A percentile compares a stretch with the other conserved stretches of the same genome.
Evolutionary conservation across 2,329 filamentous ascomycete species (phyloP).

Genomic region (Macrophomina pseudophaseolina): DNA sequence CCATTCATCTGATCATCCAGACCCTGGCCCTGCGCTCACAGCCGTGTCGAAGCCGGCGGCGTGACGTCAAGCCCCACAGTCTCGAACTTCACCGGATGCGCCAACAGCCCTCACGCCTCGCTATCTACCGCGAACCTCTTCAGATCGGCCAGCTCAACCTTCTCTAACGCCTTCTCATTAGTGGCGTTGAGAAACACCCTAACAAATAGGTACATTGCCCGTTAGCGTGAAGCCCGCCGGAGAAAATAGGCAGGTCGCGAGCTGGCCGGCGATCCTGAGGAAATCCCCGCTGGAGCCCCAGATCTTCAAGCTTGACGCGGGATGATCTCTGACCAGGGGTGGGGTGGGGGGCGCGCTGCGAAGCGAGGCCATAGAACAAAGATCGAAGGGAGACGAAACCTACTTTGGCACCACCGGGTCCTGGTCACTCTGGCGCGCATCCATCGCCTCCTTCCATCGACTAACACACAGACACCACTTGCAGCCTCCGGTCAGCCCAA

Average conservation of each 20-base stretch:
- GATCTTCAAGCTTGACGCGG: not conserved
- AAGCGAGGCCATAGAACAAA: too few relatives aligned
- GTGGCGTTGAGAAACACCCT: slow-evolving; percentile 58
- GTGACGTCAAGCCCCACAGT: not conserved
- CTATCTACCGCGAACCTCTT: slow-evolving; percentile 55
- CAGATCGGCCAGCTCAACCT: slow-evolving; percentile 55
- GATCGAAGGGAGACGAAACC: slow-evolving; percentile 12
- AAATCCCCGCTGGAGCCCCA: not conserved
- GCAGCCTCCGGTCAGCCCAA: slow-evolving; percentile 63
- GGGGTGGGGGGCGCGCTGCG: not conserved
- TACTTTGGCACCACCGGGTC: slow-evolving; percentile 53
- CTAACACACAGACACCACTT: slow-evolving; percentile 68
- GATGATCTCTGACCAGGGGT: not conserved
- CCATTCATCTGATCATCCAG: not conserved
- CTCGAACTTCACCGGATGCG: not conserved
- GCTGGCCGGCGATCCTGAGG: not conserved
- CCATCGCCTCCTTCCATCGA: slow-evolving; percentile 65
- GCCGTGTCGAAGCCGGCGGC: not conserved
- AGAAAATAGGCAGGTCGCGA: not conserved
- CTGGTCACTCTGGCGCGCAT: slow-evolving; percentile 56
- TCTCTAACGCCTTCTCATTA: slow-evolving; percentile 57
- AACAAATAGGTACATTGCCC: slow-evolving; percentile 22
- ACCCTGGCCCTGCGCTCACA: not conserved
- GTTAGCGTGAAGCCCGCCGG: not conserved
- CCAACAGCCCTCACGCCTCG: slow-evolving; percentile 31